phyloP scores from a whole-genome alignment of 2,329 filamentous ascomycete species.

The Ophiostoma populinum region DNA sequence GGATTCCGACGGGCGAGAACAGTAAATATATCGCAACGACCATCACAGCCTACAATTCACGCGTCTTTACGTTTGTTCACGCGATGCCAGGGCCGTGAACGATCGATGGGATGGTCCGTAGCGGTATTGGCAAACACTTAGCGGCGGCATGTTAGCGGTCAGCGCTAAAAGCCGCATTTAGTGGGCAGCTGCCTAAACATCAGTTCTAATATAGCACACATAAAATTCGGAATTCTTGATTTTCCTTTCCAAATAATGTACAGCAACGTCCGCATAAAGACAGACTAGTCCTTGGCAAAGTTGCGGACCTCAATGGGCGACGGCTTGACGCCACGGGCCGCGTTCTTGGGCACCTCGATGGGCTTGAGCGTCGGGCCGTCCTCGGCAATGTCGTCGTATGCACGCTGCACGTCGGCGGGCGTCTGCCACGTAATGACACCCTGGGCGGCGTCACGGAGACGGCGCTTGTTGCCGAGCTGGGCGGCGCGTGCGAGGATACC shows the following conservation, averaged over 20 bases:
- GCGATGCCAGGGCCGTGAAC: too few relatives aligned
- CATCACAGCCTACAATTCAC: too few relatives aligned
- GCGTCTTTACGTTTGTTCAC: too few relatives aligned
- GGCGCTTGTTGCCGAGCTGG: slow-evolving; percentile 52
- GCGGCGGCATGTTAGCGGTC: too few relatives aligned
- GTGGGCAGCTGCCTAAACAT: too few relatives aligned
- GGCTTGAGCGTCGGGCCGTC: slow-evolving; percentile 1
- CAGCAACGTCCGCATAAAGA: neutral
- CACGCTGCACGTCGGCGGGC: neutral
- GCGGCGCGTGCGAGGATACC: slow-evolving; percentile 76
- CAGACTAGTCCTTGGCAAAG: neutral
- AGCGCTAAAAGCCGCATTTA: too few relatives aligned
- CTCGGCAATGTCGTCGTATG: slow-evolving; percentile 1
- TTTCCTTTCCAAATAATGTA: neutral
- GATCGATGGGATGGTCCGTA: too few relatives aligned
- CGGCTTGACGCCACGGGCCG: neutral
- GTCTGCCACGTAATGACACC: slow-evolving; percentile 48
- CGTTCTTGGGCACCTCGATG: neutral
- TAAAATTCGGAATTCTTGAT: too few relatives aligned
- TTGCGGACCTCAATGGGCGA: neutral
- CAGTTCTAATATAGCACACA: too few relatives aligned
- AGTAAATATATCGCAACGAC: too few relatives aligned
- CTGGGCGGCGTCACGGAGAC: slow-evolving; percentile 41
- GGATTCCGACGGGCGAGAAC: too few relatives aligned
- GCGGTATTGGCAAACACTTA: too few relatives aligned